Percentiles rank a stretch among this genome's conserved stretches.
These are phyloP conservation scores for Linum trigynum DNA, from an alignment of 345 rosid species.

Conservation along the genomic window DNA sequence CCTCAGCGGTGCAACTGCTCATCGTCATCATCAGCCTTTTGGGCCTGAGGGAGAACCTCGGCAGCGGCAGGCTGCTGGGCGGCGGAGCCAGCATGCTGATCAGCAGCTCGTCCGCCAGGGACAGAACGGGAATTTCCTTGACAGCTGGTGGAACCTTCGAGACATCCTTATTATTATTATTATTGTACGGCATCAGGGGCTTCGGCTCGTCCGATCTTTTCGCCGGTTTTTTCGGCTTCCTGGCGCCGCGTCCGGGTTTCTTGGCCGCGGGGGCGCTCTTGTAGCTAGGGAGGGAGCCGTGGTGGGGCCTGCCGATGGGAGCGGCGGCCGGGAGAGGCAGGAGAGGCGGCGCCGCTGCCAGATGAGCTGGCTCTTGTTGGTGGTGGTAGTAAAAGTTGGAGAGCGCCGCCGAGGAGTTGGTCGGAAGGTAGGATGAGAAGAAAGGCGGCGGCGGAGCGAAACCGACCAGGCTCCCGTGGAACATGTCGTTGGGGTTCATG, in stretches of 20 bases:
- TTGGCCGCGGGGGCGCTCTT: not conserved
- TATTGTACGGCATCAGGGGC: not conserved
- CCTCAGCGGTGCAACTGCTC: constrained; percentile 19
- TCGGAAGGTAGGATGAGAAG: not conserved
- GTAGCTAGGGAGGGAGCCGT: not conserved
- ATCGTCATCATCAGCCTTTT: constrained; percentile 5
- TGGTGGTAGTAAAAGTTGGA: too few species aligned
- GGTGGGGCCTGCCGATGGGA: not conserved
- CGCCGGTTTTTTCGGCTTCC: not conserved
- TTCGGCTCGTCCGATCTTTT: not conserved
- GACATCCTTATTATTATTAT: not conserved
- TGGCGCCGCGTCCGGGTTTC: not conserved
- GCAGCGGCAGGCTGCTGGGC: constrained; percentile 27
- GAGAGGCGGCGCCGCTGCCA: not conserved
- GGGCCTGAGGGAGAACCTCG: constrained; percentile 20
- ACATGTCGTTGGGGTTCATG: not conserved
- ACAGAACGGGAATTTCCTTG: not conserved
- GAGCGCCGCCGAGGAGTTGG: too few species aligned
- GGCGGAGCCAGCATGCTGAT: constrained; percentile 16
- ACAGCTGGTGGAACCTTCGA: not conserved
- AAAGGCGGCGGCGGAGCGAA: not conserved
- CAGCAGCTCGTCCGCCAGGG: not conserved
- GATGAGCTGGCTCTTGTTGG: not conserved
- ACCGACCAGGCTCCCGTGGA: not conserved
- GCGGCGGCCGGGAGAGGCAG: not conserved